These are phyloP conservation scores for Beauveria rudraprayagi DNA, from an alignment of 2,329 filamentous ascomycete species.

Conservation along the genomic window DNA sequence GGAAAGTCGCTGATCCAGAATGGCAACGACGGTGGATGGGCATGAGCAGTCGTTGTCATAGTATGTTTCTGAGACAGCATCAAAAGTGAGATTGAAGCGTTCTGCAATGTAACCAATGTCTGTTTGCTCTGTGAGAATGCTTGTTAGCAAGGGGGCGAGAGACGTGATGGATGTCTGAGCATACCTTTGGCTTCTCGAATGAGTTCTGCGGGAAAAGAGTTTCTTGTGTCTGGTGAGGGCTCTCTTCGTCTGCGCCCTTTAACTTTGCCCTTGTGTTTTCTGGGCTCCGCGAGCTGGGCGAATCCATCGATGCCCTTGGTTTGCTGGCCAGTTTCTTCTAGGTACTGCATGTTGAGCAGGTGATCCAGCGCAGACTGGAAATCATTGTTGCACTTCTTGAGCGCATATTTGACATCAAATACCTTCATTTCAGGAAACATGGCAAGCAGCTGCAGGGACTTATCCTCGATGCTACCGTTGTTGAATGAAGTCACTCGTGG, in stretches of 20 bases:
- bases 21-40: conserved; percentile 32
- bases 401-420: conserved; percentile 56
- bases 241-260: conserved; percentile 22
- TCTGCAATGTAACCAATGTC: conserved; percentile 38
- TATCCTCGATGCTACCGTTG: conserved; percentile 47
- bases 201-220: conserved; percentile 13
- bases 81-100: conserved; percentile 32
- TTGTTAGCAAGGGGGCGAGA: neutral
- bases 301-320: conserved; percentile 80
- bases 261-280: conserved; percentile 32
- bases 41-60: conserved; percentile 29
- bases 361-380: conserved; percentile 68
- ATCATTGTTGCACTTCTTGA: conserved; percentile 61
- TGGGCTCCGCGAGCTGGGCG: conserved; percentile 41
- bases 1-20: conserved; percentile 35
- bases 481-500: conserved; percentile 28
- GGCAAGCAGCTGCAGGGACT: conserved; percentile 52
- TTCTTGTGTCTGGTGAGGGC: conserved; percentile 13
- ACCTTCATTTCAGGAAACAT: conserved; percentile 65
- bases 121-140: conserved; percentile 22
- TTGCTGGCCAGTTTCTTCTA: conserved; percentile 57
- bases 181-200: conserved; percentile 23
- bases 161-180: conserved; percentile 5
- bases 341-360: conserved; percentile 69
- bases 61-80: conserved; percentile 35